phyloP scores from a whole-genome alignment of 345 rosid species.

The Clausena lansium region DNA sequence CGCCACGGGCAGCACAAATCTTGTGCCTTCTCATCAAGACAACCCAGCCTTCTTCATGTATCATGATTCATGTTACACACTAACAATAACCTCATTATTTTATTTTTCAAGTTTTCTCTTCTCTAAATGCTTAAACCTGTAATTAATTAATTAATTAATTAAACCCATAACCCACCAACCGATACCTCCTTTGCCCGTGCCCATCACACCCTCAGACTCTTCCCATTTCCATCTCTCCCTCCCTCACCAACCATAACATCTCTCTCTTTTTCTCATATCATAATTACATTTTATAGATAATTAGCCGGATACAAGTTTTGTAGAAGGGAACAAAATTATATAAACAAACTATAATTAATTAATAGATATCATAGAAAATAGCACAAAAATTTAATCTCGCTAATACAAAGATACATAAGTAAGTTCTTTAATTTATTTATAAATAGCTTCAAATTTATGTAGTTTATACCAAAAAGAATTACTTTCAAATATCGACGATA shows the following conservation, averaged over 20 bases:
- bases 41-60: conserved; percentile 12
- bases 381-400: no score
- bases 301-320: background rate
- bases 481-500: no score
- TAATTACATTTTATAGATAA: background rate
- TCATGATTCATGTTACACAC: background rate
- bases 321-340: background rate
- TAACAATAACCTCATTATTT: conserved; percentile 2
- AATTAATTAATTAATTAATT: background rate
- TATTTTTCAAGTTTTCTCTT: background rate
- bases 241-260: conserved; percentile 41
- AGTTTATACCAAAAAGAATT: background rate
- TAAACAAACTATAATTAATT: no score
- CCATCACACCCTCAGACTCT: conserved; percentile 29
- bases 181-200: conserved; percentile 52
- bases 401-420: no score
- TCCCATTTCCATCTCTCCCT: conserved; percentile 34
- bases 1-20: conserved; percentile 86
- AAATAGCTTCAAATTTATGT: no score
- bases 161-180: background rate
- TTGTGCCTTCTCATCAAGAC: conserved; percentile 53
- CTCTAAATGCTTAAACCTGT: background rate
- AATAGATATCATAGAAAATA: background rate
- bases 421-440: no score
- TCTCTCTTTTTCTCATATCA: conserved; percentile 5